phyloP scores from a whole-genome alignment of 495 filamentous ascomycete species.

The Penicillium atrosanguineum region DNA sequence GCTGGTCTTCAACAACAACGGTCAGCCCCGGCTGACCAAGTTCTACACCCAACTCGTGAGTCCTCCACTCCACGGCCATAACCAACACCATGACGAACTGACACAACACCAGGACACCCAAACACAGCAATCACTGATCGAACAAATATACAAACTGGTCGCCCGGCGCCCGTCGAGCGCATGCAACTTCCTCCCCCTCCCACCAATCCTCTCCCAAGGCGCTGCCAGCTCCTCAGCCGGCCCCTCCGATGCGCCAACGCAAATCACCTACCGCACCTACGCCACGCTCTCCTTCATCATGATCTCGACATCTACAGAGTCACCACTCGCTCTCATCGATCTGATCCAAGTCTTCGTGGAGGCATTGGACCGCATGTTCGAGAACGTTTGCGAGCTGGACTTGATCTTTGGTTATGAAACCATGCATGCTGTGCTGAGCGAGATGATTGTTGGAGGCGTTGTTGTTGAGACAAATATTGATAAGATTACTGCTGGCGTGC shows the following conservation, averaged over 20 bases:
- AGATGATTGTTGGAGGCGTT: conserved; percentile 96
- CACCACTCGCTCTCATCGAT: conserved; percentile 90
- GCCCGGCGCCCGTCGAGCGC: conserved; percentile 80
- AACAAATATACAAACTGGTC: conserved; percentile 97
- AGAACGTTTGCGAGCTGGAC: conserved; percentile 97
- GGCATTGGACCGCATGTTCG: conserved; percentile 88
- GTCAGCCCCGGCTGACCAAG: conserved; percentile 93
- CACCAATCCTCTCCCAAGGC: conserved; percentile 62
- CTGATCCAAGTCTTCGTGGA: conserved; percentile 98
- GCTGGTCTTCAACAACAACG: conserved; percentile 97
- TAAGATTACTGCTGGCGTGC: conserved; percentile 82
- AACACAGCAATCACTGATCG: conserved; percentile 93
- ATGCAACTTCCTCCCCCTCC: conserved; percentile 93
- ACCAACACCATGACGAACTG: conserved; percentile 1
- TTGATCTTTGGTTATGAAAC: conserved; percentile 99
- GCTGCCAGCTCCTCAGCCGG: conserved; percentile 57
- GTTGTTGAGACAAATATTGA: conserved; percentile 92
- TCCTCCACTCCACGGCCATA: conserved; percentile 4
- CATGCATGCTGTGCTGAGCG: conserved; percentile 82
- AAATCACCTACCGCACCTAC: conserved; percentile 97
- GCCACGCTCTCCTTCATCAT: conserved; percentile 98
- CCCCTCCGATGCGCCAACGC: conserved; percentile 84
- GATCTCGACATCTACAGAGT: conserved; percentile 96
- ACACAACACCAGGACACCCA: conserved; percentile 68
- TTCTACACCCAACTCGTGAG: conserved; percentile 97